Percentiles rank a stretch among this genome's conserved stretches.
phyloP scores from a whole-genome alignment of 2,329 filamentous ascomycete genomes.

The Blumeriella jaapii region DNA sequence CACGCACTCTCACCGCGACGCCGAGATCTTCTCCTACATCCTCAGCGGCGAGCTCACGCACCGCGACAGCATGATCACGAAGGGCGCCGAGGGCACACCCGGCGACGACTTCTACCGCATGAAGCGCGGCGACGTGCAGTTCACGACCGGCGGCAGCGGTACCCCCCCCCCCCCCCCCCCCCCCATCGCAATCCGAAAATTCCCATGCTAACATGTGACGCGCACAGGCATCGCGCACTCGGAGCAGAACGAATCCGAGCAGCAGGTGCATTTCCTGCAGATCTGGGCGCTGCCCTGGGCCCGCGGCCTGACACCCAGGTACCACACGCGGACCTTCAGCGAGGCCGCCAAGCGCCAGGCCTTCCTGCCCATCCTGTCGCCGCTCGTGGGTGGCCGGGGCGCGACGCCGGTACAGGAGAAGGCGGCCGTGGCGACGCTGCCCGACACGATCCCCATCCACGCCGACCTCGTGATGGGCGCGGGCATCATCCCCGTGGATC shows the following conservation, averaged over 20 bases:
- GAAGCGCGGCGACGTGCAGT: slow-evolving; percentile 74
- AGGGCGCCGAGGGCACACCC: slow-evolving; percentile 43
- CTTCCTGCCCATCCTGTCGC: slow-evolving; percentile 67
- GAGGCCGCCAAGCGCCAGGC: slow-evolving; percentile 61
- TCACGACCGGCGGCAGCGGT: slow-evolving; percentile 75
- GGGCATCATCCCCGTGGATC: slow-evolving; percentile 55
- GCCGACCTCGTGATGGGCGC: slow-evolving; percentile 78
- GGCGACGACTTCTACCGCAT: slow-evolving; percentile 58
- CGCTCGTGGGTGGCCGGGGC: slow-evolving; percentile 53
- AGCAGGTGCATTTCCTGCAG: slow-evolving; percentile 73
- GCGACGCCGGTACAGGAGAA: slow-evolving; percentile 52
- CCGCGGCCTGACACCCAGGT: slow-evolving; percentile 57
- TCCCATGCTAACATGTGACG: slow-evolving; percentile 13
- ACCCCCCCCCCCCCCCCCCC: slow-evolving; percentile 22
- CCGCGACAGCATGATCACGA: slow-evolving; percentile 72
- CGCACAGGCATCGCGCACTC: slow-evolving; percentile 57
- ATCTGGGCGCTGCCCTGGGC: slow-evolving; percentile 81
- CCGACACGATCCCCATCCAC: slow-evolving; percentile 69
- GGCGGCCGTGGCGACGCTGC: slow-evolving; percentile 47
- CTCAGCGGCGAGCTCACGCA: slow-evolving; percentile 79
- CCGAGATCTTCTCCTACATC: slow-evolving; percentile 84
- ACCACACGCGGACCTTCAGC: slow-evolving; percentile 62
- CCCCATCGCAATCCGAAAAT: not conserved
- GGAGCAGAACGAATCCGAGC: slow-evolving; percentile 66
- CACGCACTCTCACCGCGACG: slow-evolving; percentile 74